A percentile compares a stretch with the other conserved stretches of the same genome.
Conservation (phyloP, 1,284 basidiomycete genomes). For the Hemileia vastatrix region DNA sequence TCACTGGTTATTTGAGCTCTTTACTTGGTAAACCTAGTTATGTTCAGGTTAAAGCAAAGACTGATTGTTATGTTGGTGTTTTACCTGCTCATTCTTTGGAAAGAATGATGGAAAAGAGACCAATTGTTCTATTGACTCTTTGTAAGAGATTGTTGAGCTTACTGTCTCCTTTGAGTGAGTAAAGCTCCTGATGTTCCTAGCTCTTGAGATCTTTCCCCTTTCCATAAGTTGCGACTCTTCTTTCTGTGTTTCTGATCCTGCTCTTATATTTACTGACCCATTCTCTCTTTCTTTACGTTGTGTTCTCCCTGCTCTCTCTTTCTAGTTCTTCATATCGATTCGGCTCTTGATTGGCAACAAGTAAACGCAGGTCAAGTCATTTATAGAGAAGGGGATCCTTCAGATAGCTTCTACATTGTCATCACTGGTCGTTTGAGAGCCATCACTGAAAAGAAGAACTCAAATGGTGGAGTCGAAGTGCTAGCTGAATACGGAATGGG, state of each 20-base stretch:
- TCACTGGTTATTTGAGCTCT: not conserved
- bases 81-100: not conserved
- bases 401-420: slow-evolving; percentile 3
- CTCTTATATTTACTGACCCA: not conserved
- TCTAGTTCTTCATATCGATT: slow-evolving; percentile 5
- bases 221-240: not conserved
- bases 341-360: slow-evolving; percentile 3
- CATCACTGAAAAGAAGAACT: slow-evolving; percentile 1
- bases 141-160: slow-evolving; percentile 7
- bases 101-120: slow-evolving; percentile 1
- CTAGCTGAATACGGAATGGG: not conserved
- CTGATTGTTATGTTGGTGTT: not conserved
- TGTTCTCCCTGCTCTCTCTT: too few species aligned
- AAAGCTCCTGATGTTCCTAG: not conserved
- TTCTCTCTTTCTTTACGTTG: not conserved
- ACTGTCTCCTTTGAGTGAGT: not conserved
- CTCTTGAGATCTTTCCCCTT: not conserved
- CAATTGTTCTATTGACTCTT: not conserved
- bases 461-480: not conserved
- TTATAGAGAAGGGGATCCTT: not conserved
- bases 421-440: not conserved
- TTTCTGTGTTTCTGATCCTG: not conserved
- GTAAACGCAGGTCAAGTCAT: slow-evolving; percentile 1
- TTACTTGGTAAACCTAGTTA: not conserved
- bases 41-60: not conserved